Conservation (phyloP, 2,329 filamentous ascomycete genomes). For the Camptophora hylomeconis region DNA sequence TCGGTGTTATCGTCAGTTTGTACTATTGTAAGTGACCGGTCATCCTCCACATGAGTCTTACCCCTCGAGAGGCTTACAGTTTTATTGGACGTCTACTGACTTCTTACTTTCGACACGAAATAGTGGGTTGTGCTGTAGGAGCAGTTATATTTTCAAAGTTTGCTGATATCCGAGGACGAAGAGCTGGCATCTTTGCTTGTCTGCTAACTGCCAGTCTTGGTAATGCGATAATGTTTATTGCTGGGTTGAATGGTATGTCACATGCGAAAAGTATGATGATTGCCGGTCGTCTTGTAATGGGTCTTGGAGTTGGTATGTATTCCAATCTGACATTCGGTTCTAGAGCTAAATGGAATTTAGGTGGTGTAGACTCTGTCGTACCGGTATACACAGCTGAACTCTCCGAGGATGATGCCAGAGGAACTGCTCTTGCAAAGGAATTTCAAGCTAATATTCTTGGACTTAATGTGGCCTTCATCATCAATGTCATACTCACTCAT, state of each 20-base stretch:
- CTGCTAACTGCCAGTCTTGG: conserved; percentile 41
- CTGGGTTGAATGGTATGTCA: conserved; percentile 30
- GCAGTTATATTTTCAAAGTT: conserved; percentile 44
- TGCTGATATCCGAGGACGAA: conserved; percentile 42
- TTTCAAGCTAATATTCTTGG: conserved; percentile 54
- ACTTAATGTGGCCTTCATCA: conserved; percentile 46
- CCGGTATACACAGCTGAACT: conserved; percentile 48
- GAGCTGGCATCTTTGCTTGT: conserved; percentile 42
- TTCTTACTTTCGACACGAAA: too few species aligned
- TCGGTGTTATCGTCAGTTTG: conserved; percentile 47
- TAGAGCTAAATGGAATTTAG: conserved; percentile 19
- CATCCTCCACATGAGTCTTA: too few species aligned
- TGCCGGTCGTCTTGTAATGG: conserved; percentile 40
- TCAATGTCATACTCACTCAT: conserved; percentile 44
- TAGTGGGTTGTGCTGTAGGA: conserved; percentile 46
- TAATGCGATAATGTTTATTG: conserved; percentile 48
- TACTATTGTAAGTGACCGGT: too few species aligned
- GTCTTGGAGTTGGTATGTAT: conserved; percentile 20
- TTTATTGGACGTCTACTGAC: too few species aligned
- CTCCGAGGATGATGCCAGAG: conserved; percentile 41
- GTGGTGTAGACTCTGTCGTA: conserved; percentile 48
- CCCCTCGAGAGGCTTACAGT: too few species aligned
- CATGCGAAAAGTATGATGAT: conserved; percentile 37
- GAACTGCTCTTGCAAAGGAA: conserved; percentile 47
- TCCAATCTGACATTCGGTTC: background rate